Evolutionary conservation across 225 moss, liverwort and hornwort genomes (phyloP), one percentile per base, ranked within the genome.

Genomic region (Bryum argenteum): DNA sequence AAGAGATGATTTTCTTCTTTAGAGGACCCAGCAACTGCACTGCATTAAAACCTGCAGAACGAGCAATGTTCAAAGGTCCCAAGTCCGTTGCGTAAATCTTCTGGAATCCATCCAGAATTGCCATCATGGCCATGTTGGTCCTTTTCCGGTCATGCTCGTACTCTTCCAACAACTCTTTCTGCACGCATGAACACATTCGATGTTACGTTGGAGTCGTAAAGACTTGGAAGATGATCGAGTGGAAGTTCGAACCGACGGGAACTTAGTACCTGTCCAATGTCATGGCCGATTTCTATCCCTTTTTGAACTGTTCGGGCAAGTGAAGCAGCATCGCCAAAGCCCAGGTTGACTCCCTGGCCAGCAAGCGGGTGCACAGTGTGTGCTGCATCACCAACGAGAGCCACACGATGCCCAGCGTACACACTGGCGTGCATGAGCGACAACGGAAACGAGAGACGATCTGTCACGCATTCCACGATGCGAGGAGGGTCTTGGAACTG

Each of bases 351-450:
- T 47, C 98, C 98, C 80, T 98, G 94, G 19, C 94, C 98, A 11
- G 98, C 98, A 60, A 98, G 87, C 41, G 92, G 98, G 82, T 98
- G 98, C 13, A 98, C 94, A 33, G 89, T 94, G 65, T 94, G 98
- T 9, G 98, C 98, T 26, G 98, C 98, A 80, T 98, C 98, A 37
- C 98, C 98, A 41, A 94, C 98, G 53, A 98, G 92, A 75, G 92
- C 94, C 54, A 94, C 83, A 54, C 98, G 89, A 39, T 88, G 80
- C 21, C 84, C 78, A 39, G 82, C 84, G 63, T 98, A 98, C 75
- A 63, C 85, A 69, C 80, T 91, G 58, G 92, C 82, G 65, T 98
- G 98, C 80, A 79, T 83, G 22, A 98, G 82, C 17, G 89, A 90
- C 42, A 98, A 75, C 2, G 98, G 92, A 68, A 98, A 98, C 11